Conservation (phyloP, 176 grass and related monocot genomes). For the Eragrostis nindensis region DNA sequence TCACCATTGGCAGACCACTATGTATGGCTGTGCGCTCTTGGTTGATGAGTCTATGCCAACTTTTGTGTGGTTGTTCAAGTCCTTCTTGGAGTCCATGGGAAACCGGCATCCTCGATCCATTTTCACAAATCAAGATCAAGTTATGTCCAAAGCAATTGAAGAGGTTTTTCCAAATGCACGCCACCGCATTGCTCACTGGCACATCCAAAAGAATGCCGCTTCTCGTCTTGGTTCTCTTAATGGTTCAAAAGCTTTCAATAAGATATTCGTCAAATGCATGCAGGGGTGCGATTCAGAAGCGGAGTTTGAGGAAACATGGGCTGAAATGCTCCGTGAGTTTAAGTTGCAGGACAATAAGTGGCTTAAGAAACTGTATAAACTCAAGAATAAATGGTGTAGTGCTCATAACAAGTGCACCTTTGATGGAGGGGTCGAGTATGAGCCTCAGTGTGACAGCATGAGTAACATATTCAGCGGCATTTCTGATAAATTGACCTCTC, state of each 20-base stretch:
- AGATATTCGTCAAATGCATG: slow-evolving; percentile 69
- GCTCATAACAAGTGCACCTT: slow-evolving; percentile 74
- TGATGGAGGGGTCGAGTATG: slow-evolving; percentile 71
- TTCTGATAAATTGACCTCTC: slow-evolving; percentile 49
- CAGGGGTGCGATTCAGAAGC: slow-evolving; percentile 69
- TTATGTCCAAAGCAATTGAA: slow-evolving; percentile 68
- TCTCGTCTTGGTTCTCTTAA: slow-evolving; percentile 73
- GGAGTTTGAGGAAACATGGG: slow-evolving; percentile 77
- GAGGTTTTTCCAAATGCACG: slow-evolving; percentile 66
- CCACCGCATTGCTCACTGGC: slow-evolving; percentile 69
- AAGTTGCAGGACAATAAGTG: slow-evolving; percentile 84
- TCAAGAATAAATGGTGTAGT: slow-evolving; percentile 73
- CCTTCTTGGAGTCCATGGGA: slow-evolving; percentile 83
- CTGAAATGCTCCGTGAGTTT: slow-evolving; percentile 63
- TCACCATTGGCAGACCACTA: slow-evolving; percentile 80
- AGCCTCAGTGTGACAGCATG: slow-evolving; percentile 72
- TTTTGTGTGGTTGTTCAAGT: slow-evolving; percentile 71
- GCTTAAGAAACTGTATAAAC: slow-evolving; percentile 80
- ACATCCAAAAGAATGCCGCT: slow-evolving; percentile 75
- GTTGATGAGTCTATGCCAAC: slow-evolving; percentile 61
- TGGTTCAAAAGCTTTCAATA: slow-evolving; percentile 68
- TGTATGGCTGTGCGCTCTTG: slow-evolving; percentile 77
- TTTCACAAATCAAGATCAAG: slow-evolving; percentile 77
- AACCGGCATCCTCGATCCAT: slow-evolving; percentile 61
- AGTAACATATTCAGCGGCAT: slow-evolving; percentile 68